phyloP scores from a whole-genome alignment of 768 basidiomycete species.

The Trametes meyenii region DNA sequence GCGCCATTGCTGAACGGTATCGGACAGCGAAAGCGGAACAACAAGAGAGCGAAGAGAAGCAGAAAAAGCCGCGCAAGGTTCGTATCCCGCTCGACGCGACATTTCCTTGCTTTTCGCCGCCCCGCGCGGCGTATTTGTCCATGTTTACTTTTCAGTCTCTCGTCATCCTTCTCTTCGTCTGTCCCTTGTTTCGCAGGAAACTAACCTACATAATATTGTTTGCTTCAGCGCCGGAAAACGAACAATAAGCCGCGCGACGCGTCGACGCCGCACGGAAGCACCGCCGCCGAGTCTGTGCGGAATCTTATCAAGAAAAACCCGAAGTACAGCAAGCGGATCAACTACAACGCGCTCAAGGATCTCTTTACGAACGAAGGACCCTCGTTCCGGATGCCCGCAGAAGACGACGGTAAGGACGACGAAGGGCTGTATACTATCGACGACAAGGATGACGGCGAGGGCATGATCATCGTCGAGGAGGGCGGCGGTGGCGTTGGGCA shows the following conservation, averaged over 20 bases:
- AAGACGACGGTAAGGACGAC: slow-evolving; percentile 49
- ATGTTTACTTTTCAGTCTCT: slow-evolving; percentile 10
- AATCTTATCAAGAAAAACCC: slow-evolving; percentile 83
- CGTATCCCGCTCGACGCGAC: slow-evolving; percentile 48
- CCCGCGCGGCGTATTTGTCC: slow-evolving; percentile 16
- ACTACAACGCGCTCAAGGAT: slow-evolving; percentile 86
- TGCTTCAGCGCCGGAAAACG: slow-evolving; percentile 69
- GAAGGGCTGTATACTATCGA: slow-evolving; percentile 59
- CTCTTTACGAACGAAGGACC: slow-evolving; percentile 52
- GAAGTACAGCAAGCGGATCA: slow-evolving; percentile 90
- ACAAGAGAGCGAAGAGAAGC: slow-evolving; percentile 37
- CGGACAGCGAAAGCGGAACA: slow-evolving; percentile 70
- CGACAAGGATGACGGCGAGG: slow-evolving; percentile 45
- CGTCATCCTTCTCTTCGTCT: slow-evolving; percentile 2
- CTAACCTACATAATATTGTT: background rate
- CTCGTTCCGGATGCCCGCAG: slow-evolving; percentile 19
- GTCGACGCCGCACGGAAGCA: slow-evolving; percentile 66
- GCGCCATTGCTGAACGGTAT: slow-evolving; percentile 48
- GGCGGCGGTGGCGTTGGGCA: slow-evolving; percentile 39
- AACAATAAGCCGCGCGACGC: slow-evolving; percentile 71
- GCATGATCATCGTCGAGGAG: slow-evolving; percentile 42
- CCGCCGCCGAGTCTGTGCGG: slow-evolving; percentile 76
- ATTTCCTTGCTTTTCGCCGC: slow-evolving; percentile 31
- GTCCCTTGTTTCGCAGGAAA: background rate
- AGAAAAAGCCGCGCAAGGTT: slow-evolving; percentile 76